phyloP scores from a whole-genome alignment of 176 grass and related monocot genomes.

The Triticum urartu region DNA sequence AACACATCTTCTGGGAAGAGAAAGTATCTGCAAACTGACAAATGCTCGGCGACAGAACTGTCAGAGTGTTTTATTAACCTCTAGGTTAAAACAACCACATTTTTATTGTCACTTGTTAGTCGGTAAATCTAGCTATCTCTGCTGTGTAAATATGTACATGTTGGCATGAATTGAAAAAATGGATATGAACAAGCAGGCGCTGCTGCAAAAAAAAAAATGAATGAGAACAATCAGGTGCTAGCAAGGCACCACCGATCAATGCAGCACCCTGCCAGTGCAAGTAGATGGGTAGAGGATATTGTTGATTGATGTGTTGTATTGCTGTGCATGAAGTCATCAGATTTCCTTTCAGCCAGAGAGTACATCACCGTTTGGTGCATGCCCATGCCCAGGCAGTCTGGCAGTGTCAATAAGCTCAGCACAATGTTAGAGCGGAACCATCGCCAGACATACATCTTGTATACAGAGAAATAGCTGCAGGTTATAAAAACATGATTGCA shows the following conservation, averaged over 20 bases:
- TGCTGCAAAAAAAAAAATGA: conserved; percentile 31
- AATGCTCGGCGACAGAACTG: background rate
- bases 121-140: conserved; percentile 23
- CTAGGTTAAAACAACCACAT: conserved; percentile 1
- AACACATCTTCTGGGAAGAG: too few relatives aligned
- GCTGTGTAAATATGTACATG: conserved; percentile 38
- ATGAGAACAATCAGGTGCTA: background rate
- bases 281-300: background rate
- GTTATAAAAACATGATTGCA: background rate
- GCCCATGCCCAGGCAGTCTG: conserved; percentile 5
- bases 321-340: background rate
- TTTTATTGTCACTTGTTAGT: background rate
- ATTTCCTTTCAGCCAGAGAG: conserved; percentile 2
- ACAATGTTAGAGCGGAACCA: background rate
- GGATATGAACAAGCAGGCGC: conserved; percentile 20
- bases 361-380: background rate
- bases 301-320: background rate
- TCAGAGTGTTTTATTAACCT: background rate
- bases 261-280: background rate
- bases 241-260: conserved; percentile 20
- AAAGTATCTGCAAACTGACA: background rate
- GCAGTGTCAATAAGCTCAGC: conserved; percentile 12
- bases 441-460: background rate
- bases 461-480: conserved; percentile 9
- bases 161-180: conserved; percentile 8